phyloP scores from a whole-genome alignment of 2,329 filamentous ascomycete species.

The Orbilia ellipsospora region DNA sequence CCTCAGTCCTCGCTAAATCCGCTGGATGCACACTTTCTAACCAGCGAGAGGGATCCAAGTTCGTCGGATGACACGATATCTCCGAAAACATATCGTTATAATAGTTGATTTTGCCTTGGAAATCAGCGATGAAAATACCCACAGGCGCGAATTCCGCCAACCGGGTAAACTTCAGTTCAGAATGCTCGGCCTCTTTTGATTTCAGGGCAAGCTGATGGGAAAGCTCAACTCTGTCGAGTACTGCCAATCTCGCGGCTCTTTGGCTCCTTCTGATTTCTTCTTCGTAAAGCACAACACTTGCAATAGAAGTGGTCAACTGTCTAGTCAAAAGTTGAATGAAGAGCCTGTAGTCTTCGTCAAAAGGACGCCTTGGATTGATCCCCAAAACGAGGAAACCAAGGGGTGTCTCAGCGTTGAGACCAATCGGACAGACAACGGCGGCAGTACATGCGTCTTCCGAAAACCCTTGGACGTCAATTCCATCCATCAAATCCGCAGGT shows the following conservation, averaged over 20 bases:
- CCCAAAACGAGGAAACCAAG: slow-evolving; percentile 83
- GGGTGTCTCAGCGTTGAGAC: slow-evolving; percentile 78
- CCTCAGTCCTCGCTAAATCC: slow-evolving; percentile 34
- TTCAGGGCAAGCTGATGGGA: slow-evolving; percentile 77
- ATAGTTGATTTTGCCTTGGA: slow-evolving; percentile 76
- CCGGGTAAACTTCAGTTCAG: slow-evolving; percentile 81
- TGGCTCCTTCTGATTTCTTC: slow-evolving; percentile 82
- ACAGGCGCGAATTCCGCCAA: slow-evolving; percentile 88
- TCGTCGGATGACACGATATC: slow-evolving; percentile 44
- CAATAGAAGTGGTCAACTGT: slow-evolving; percentile 78
- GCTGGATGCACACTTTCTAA: slow-evolving; percentile 49
- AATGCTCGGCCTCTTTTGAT: slow-evolving; percentile 67
- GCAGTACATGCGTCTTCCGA: slow-evolving; percentile 72
- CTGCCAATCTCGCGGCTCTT: slow-evolving; percentile 77
- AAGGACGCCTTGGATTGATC: slow-evolving; percentile 80
- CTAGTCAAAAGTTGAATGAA: slow-evolving; percentile 70
- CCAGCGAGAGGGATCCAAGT: slow-evolving; percentile 44
- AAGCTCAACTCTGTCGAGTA: slow-evolving; percentile 79
- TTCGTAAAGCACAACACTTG: slow-evolving; percentile 83
- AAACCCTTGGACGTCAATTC: slow-evolving; percentile 76
- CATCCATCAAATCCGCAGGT: slow-evolving; percentile 72
- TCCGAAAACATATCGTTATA: slow-evolving; percentile 81
- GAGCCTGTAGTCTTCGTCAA: slow-evolving; percentile 81
- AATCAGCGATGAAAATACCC: slow-evolving; percentile 85
- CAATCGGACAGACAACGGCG: slow-evolving; percentile 80